phyloP scores from a whole-genome alignment of 2,329 filamentous ascomycete species.

The Microsporum canis region DNA sequence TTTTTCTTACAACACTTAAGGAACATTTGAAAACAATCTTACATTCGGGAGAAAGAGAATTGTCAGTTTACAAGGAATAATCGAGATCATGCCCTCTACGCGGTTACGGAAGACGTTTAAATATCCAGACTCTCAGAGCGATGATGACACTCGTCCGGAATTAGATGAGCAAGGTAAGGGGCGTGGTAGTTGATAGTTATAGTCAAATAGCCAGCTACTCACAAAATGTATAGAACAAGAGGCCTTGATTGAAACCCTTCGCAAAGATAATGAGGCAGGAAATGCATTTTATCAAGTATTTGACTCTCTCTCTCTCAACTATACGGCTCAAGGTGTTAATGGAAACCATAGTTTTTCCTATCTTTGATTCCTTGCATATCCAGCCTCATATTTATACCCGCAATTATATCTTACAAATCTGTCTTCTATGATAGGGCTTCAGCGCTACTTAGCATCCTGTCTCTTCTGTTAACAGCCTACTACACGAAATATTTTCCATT shows the following conservation, averaged over 20 bases:
- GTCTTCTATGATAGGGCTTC: slow-evolving; percentile 15
- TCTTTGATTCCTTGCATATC: slow-evolving; percentile 24
- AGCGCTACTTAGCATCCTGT: slow-evolving; percentile 25
- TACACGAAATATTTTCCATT: slow-evolving; percentile 26
- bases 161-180: slow-evolving; percentile 62
- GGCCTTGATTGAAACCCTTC: slow-evolving; percentile 28
- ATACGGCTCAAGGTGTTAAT: background rate
- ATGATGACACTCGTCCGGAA: slow-evolving; percentile 46
- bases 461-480: slow-evolving; percentile 29
- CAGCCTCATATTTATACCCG: slow-evolving; percentile 4
- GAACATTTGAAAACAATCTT: background rate
- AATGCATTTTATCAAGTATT: slow-evolving; percentile 33
- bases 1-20: background rate
- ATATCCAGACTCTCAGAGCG: slow-evolving; percentile 54
- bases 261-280: slow-evolving; percentile 27
- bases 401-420: slow-evolving; percentile 9
- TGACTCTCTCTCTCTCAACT: background rate
- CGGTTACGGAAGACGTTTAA: slow-evolving; percentile 66
- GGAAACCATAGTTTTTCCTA: slow-evolving; percentile 25
- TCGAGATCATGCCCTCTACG: slow-evolving; percentile 29
- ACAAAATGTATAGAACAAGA: slow-evolving; percentile 29
- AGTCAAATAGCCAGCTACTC: background rate
- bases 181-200: background rate
- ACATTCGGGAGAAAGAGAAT: background rate
- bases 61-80: background rate